phyloP scores from a whole-genome alignment of 192 early-diverging fungal species.

The Entomortierella parvispora region DNA sequence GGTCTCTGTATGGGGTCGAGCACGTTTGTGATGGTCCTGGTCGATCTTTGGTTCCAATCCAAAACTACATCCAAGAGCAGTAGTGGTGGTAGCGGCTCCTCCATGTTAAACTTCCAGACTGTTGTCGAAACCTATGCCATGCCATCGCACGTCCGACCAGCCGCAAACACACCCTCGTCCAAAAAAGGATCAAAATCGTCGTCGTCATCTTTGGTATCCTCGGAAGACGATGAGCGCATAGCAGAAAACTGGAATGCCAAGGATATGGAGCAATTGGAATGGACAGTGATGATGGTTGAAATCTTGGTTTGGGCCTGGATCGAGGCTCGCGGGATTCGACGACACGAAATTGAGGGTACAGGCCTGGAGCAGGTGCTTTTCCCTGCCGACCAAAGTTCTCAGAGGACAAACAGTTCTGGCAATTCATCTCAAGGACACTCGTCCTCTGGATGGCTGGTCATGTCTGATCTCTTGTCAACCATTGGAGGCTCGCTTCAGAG shows the following conservation, averaged over 20 bases:
- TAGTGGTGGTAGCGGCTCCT: not conserved
- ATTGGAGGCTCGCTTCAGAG: constrained; percentile 32
- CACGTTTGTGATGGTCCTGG: constrained; percentile 35
- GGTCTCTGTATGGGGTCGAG: constrained; percentile 31
- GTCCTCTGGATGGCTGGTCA: constrained; percentile 31
- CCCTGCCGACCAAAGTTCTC: not conserved
- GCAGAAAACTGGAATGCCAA: constrained; percentile 30
- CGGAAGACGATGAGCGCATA: not conserved
- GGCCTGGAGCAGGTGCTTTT: constrained; percentile 23
- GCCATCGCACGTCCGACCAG: constrained; percentile 15
- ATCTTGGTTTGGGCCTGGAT: constrained; percentile 39
- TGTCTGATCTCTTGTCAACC: constrained; percentile 11
- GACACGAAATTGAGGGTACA: constrained; percentile 28
- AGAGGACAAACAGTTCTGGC: not conserved
- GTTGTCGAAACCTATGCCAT: constrained; percentile 31
- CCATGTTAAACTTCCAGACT: constrained; percentile 7
- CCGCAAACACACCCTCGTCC: not conserved
- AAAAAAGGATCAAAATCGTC: not conserved
- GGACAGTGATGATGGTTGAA: constrained; percentile 45
- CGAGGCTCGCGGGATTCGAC: constrained; percentile 29
- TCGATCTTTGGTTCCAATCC: constrained; percentile 33
- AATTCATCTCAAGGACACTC: not conserved
- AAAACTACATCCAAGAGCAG: constrained; percentile 14
- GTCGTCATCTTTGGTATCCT: no score
- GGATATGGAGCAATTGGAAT: constrained; percentile 32